phyloP scores from a whole-genome alignment of 2,329 filamentous ascomycete species.

The Aureobasidium sp. region DNA sequence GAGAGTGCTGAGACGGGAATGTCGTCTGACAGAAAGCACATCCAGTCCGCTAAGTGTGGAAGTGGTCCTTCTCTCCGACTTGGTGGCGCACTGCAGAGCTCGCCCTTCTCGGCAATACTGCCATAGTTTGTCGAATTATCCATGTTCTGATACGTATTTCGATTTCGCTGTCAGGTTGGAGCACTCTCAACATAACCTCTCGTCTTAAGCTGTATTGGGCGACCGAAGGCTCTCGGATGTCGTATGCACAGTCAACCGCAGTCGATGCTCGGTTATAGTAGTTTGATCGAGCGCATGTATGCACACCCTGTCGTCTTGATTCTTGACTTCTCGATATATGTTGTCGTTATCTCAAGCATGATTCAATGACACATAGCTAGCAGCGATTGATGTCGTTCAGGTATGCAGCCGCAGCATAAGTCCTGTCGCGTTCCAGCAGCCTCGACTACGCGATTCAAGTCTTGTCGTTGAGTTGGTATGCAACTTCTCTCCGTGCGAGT shows the following conservation, averaged over 20 bases:
- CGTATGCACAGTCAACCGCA: not conserved
- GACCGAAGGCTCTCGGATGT: too few species aligned
- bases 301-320: not conserved
- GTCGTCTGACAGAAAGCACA: conserved; percentile 21
- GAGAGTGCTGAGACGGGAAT: conserved; percentile 24
- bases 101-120: conserved; percentile 6
- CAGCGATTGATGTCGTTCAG: not conserved
- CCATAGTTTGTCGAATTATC: not conserved
- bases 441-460: not conserved
- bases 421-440: not conserved
- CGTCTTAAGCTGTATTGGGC: not conserved
- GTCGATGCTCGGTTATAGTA: not conserved
- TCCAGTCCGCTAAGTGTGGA: conserved; percentile 19
- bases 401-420: not conserved
- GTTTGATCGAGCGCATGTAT: not conserved
- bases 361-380: not conserved
- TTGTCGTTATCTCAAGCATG: not conserved
- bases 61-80: not conserved
- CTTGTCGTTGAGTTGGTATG: too few species aligned
- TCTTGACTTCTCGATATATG: not conserved
- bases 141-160: not conserved
- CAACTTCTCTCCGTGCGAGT: not conserved
- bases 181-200: not conserved
- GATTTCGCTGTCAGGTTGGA: too few species aligned
- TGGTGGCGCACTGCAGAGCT: not conserved